These are phyloP conservation scores for Pisolithus microcarpus DNA, from an alignment of 768 basidiomycete genomes.

Conservation along the genomic window DNA sequence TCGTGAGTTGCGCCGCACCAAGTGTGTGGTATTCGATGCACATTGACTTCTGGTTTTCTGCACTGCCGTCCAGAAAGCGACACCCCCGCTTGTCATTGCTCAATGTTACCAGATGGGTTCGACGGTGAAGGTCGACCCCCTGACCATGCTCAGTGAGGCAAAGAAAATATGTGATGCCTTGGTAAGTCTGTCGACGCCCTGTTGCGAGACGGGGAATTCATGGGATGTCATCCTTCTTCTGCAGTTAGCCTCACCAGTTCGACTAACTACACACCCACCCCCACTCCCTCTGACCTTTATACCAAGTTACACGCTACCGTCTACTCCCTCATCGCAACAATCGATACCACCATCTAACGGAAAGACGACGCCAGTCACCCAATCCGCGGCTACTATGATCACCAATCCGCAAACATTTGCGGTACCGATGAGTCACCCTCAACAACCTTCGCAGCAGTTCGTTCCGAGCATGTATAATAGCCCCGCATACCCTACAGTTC, in stretches of 20 bases:
- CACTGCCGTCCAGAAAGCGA: conserved; percentile 33
- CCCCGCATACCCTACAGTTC: conserved; percentile 50
- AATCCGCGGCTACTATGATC: conserved; percentile 43
- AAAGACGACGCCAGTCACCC: conserved; percentile 24
- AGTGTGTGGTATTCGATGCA: conserved; percentile 2
- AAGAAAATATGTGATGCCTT: conserved; percentile 73
- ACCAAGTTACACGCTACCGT: conserved; percentile 31
- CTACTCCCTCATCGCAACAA: conserved; percentile 25
- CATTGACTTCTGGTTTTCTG: conserved; percentile 4
- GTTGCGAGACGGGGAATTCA: conserved; percentile 4
- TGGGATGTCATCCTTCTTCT: conserved; percentile 4
- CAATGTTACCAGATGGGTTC: conserved; percentile 77
- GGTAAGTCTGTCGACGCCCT: conserved; percentile 32
- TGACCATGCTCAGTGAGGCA: conserved; percentile 68
- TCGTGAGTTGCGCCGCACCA: conserved; percentile 44
- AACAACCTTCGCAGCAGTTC: conserved; percentile 41
- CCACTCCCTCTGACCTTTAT: conserved; percentile 48
- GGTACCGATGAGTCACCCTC: conserved; percentile 55
- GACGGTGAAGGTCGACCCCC: conserved; percentile 60
- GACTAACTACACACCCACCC: conserved; percentile 59
- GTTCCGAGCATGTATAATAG: conserved; percentile 25
- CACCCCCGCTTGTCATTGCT: conserved; percentile 65
- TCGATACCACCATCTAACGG: conserved; percentile 33
- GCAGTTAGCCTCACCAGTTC: conserved; percentile 69
- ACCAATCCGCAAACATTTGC: conserved; percentile 70